Percentiles rank a stretch among this genome's conserved stretches.
Conservation (phyloP, 495 filamentous ascomycete genomes). For the Trichoderma virens region DNA sequence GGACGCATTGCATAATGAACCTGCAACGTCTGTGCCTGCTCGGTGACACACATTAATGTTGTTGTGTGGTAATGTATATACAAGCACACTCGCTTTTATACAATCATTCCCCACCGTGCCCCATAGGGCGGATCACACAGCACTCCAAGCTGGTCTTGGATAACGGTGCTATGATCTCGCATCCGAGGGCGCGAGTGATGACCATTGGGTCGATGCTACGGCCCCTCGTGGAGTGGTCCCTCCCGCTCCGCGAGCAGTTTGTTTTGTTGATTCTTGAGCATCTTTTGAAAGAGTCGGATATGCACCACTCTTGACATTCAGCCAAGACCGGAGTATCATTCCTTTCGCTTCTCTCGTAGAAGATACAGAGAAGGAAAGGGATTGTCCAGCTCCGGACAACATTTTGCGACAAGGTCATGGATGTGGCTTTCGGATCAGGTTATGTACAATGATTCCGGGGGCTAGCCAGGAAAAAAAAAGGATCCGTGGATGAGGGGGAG, state of each 20-base stretch:
- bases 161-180: neutral
- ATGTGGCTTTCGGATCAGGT: slow-evolving; percentile 3
- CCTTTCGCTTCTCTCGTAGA: neutral
- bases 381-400: slow-evolving; percentile 2
- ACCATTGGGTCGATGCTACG: slow-evolving; percentile 12
- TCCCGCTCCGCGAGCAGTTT: neutral
- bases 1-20: neutral
- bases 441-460: neutral
- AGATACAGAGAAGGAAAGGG: neutral
- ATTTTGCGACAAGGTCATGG: neutral
- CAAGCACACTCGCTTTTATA: slow-evolving; percentile 2
- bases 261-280: slow-evolving; percentile 4
- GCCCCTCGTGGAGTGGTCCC: slow-evolving; percentile 8
- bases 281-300: neutral
- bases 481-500: neutral
- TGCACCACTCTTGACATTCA: neutral
- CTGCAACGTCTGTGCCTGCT: neutral
- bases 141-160: slow-evolving; percentile 6
- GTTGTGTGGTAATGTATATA: slow-evolving; percentile 6
- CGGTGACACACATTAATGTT: slow-evolving; percentile 7
- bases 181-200: slow-evolving; percentile 4
- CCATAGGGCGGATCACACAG: neutral
- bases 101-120: neutral
- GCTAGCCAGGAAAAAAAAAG: neutral
- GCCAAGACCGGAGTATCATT: slow-evolving; percentile 3